phyloP scores from a whole-genome alignment of 2,329 filamentous ascomycete genomes.

The Curvularia lunata region DNA sequence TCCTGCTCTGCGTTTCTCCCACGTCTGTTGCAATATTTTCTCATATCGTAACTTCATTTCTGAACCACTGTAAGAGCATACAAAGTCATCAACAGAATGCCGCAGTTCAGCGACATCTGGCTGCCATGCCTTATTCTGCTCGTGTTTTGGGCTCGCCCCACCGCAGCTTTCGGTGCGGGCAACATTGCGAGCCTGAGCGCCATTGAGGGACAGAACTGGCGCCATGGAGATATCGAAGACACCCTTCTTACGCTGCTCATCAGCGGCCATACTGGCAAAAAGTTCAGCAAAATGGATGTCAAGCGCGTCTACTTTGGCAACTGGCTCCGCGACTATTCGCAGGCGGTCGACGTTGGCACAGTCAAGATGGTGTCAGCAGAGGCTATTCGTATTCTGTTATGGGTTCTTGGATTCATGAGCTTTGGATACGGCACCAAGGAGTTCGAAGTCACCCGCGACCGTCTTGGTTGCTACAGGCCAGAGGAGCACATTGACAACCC shows the following conservation, averaged over 20 bases:
- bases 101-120: slow-evolving; percentile 44
- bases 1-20: neutral
- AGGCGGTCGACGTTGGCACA: slow-evolving; percentile 91
- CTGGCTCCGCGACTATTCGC: slow-evolving; percentile 92
- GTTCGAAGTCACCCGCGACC: slow-evolving; percentile 81
- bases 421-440: slow-evolving; percentile 85
- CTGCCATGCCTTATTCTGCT: slow-evolving; percentile 56
- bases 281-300: slow-evolving; percentile 86
- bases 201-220: slow-evolving; percentile 81
- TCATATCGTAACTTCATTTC: neutral
- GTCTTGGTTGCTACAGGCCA: slow-evolving; percentile 76
- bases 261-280: slow-evolving; percentile 71
- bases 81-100: slow-evolving; percentile 27
- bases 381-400: slow-evolving; percentile 87
- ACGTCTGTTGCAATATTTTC: neutral
- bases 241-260: slow-evolving; percentile 76
- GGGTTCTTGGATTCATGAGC: slow-evolving; percentile 86
- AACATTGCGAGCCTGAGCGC: slow-evolving; percentile 84
- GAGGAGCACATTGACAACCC: slow-evolving; percentile 79
- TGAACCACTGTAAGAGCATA: slow-evolving; percentile 7
- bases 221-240: slow-evolving; percentile 82
- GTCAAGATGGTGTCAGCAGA: slow-evolving; percentile 90
- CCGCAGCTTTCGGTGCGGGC: slow-evolving; percentile 82
- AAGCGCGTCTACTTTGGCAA: slow-evolving; percentile 95
- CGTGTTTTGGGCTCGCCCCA: slow-evolving; percentile 71